Conservation (phyloP, 2,329 filamentous ascomycete genomes). For the Aureobasidium pullulans region DNA sequence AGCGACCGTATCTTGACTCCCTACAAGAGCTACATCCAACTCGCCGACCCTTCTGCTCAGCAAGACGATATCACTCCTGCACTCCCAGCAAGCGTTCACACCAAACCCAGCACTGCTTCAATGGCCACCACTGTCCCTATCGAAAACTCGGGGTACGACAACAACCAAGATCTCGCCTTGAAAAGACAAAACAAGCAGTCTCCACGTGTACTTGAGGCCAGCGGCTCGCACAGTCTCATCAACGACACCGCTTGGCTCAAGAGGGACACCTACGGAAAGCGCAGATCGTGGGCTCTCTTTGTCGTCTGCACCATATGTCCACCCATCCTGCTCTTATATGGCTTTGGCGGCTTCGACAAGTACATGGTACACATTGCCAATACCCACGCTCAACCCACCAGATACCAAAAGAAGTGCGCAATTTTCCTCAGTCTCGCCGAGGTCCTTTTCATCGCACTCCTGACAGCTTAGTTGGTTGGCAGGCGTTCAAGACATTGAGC, state of each 20-base stretch:
- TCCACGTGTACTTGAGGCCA: background rate
- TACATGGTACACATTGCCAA: background rate
- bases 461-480: slow-evolving; percentile 6
- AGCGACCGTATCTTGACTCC: background rate
- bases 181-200: background rate
- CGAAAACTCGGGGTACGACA: background rate
- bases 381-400: background rate
- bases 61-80: background rate
- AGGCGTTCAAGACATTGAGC: background rate
- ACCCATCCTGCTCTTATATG: background rate
- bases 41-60: background rate
- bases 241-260: background rate
- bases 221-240: background rate
- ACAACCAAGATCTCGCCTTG: background rate
- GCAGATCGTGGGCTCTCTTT: background rate
- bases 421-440: background rate
- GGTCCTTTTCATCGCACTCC: background rate
- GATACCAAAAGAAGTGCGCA: background rate
- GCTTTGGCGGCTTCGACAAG: background rate
- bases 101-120: background rate
- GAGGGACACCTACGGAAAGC: background rate
- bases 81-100: background rate
- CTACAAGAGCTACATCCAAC: background rate
- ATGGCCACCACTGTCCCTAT: background rate
- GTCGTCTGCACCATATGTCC: background rate